phyloP scores from a whole-genome alignment of 169 alveolate species.

The Neospora caninum region DNA sequence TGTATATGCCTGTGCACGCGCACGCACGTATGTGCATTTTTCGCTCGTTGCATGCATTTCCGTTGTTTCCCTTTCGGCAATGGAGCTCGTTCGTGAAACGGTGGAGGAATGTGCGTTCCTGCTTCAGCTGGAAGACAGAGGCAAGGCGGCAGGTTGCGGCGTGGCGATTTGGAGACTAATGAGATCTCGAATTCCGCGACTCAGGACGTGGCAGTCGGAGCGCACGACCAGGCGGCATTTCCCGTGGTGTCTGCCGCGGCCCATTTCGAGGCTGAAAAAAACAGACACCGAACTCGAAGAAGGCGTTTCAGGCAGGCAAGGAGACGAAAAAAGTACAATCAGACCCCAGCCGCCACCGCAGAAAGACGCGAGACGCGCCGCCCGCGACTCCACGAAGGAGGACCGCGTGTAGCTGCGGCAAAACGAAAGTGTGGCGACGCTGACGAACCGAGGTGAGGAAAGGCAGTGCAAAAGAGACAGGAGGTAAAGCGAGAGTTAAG shows the following conservation, averaged over 20 bases:
- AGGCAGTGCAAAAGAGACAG: not conserved
- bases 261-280: not conserved
- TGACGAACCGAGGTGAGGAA: not conserved
- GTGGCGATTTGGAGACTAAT: conserved; percentile 3
- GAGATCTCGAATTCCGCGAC: conserved; percentile 8
- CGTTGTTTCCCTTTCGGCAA: too few species aligned
- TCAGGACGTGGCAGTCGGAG: conserved; percentile 20
- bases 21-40: too few species aligned
- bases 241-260: conserved; percentile 29
- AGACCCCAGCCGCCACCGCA: too few species aligned
- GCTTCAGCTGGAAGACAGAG: not conserved
- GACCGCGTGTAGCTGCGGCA: not conserved
- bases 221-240: conserved; percentile 27
- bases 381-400: too few species aligned
- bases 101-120: not conserved
- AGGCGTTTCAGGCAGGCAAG: not conserved
- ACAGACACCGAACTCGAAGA: not conserved
- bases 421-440: not conserved
- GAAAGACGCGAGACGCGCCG: too few species aligned
- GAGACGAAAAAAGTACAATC: not conserved
- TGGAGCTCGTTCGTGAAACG: too few species aligned
- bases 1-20: too few species aligned
- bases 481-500: not conserved
- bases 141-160: not conserved
- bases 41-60: too few species aligned